phyloP scores from a whole-genome alignment of 108 stramenopile species.

The Chaetoceros muelleri region DNA sequence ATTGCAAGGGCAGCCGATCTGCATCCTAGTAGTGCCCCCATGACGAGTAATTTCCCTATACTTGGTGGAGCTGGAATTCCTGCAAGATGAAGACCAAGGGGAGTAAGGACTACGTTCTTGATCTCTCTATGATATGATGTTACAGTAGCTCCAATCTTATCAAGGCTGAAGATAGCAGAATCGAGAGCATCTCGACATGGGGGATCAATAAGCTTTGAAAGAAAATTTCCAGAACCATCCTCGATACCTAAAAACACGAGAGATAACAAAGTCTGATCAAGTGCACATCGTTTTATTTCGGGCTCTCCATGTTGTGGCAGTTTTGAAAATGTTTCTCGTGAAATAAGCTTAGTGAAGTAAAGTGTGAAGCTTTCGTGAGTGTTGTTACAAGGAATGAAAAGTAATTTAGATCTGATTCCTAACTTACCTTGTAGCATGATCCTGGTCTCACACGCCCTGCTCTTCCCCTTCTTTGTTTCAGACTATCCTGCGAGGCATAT shows the following conservation, averaged over 20 bases:
- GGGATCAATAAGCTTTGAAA: constrained; percentile 54
- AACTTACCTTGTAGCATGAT: constrained; percentile 84
- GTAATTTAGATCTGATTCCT: no score
- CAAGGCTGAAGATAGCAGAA: constrained; percentile 45
- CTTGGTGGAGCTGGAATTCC: constrained; percentile 78
- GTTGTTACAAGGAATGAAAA: no score
- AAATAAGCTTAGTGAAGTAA: constrained; percentile 66
- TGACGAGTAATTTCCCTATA: constrained; percentile 69
- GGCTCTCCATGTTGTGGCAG: constrained; percentile 62
- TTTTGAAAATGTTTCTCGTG: constrained; percentile 26
- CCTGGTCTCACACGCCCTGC: constrained; percentile 77
- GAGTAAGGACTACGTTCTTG: constrained; percentile 30
- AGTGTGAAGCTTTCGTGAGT: not conserved
- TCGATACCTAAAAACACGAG: constrained; percentile 76
- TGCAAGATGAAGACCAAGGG: constrained; percentile 72
- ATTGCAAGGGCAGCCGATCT: constrained; percentile 62
- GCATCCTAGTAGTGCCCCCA: constrained; percentile 75
- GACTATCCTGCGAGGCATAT: constrained; percentile 65
- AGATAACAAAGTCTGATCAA: constrained; percentile 73
- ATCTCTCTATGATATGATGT: not conserved
- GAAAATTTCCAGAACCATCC: constrained; percentile 48
- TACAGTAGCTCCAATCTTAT: constrained; percentile 43
- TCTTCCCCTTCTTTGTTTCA: constrained; percentile 72
- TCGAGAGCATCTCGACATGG: constrained; percentile 44
- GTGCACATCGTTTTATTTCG: constrained; percentile 67